Base-by-base conservation (phyloP, 345 rosid species). In the Populus euphratica region DNA sequence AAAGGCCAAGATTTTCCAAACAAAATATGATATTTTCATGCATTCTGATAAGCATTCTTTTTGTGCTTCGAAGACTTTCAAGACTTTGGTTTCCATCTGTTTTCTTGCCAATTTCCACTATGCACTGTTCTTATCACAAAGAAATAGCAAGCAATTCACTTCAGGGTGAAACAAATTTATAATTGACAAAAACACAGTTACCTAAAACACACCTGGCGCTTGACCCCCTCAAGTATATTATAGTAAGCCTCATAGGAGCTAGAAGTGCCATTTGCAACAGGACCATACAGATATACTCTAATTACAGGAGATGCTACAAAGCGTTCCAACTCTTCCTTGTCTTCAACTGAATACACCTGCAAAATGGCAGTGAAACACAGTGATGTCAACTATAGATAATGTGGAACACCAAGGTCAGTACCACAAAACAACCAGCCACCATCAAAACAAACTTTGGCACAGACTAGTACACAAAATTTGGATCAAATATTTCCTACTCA, bases 341-440 rank as follows among this genome's bases (percentile, higher is more conserved):
- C 78, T 83, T 90, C 94, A 85, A 91, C 94, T 36, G 97, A 86
- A 81, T 85, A 90, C 69, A 94, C 95, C 99, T 94, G 76, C 76
- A 76, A 76, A 76, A 74, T 49, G n/a, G 36, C 0, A 14, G 41
- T 31, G 56, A 73, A 73, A 41, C 38, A 62, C 8, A 41, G 61
- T 21, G 63, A 47, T n/a, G 16, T 25, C 41, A 50, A 65, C 21
- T n/a, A 64, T 27, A 41, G 11, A 31, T 13, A 54, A 5, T 23
- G 31, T n/a, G 39, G 13, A 81, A 69, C 63, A 31, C 18, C 27
- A 20, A 36, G 68, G 76, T 70, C 52, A 79, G 59, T 21, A 33
- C 17, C 67, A 65, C 8, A 17, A 49, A 16, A 54, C 38, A 54
- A 11, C 29, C 47, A 68, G 50, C 9, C 10, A 63, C 67, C 67